Evolutionary conservation across 148 eudicot genomes (phyloP), one percentile per base, ranked within the genome.

Genomic region (Salicornia ramosissima): DNA sequence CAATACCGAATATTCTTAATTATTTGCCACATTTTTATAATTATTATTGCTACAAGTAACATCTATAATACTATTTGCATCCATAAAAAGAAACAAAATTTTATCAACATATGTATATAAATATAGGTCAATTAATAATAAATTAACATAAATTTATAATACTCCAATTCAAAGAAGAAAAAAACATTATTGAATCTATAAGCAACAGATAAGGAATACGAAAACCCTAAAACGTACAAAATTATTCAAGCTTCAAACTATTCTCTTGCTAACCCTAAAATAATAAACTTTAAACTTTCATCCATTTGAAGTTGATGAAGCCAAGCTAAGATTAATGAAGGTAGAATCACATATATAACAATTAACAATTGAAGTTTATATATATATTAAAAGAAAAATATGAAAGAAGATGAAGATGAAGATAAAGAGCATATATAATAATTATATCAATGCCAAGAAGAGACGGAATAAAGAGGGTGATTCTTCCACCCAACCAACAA

Each of bases 401-500:
- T 16, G 10, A 63, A 26, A 40, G 29, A 64, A 25, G 19, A 24
- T 39, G 21, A 51, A 10, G 19, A 14, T 53, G 3, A 64, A 64
- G 12, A 26, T 36, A 18, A 24, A 26, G 0, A 19, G 19, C 5
- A 3, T 0, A 43, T 14, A 22, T 28, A 30, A 19, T 14, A 8
- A 52, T n/a, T 59, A 49, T 42, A 18, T 75, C 76, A 87, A 65
- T 78, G 84, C 98, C 98, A 93, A 47, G 98, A 85, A 69, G 96
- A 93, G 53, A 93, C 86, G 5, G 95, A 93, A 80, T 88, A 90
- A 67, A 93, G 90, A 57, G 89, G 86, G 51, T 76, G 84, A 80
- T 85, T 84, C 33, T 90, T 87, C 98, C 98, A 93, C 28, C 92
- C 96, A 71, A 93, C 80, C 75, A 86, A 87, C 77, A 88, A 80